Base-by-base conservation (phyloP, 2,329 filamentous ascomycete genomes). In the Calonectria naviculata region DNA sequence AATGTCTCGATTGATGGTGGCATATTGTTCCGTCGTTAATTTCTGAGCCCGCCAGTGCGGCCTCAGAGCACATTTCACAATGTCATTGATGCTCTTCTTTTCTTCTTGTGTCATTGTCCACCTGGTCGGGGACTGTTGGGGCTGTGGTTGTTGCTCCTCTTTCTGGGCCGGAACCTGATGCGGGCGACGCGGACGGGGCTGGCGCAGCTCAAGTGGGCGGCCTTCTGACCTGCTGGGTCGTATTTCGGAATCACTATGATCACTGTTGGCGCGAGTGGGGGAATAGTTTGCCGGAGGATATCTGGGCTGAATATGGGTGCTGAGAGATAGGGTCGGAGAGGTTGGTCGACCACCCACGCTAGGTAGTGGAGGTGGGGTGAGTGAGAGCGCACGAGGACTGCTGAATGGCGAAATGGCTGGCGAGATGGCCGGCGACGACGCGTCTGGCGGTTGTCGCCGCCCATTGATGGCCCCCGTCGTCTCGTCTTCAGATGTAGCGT, bases 21-120 rank as follows among this genome's bases (percentile, higher is more conserved):
- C 96, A 82, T 97, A 99, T 82, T 98, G 93, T 71, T 98, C 94
- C 76, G 95, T 94, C 21, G 92, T 95, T 72, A 98, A 89, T 73
- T 93, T 90, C 76, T 93, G 92, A 47, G 93, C 93, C 73, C 92
- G 90, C 87, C 96, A 98, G 75, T 95, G 90, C 36, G 95, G 95
- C 76, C 94, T 94, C 49, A 99, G 86, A 7, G 94, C 94, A 47
- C 89, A 87, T 74, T 94, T 94, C 76, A 98, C 97, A 84, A 98
- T 95, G 76, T 92, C 92, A 80, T 95, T 96, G 74, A 99, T 93
- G 79, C 92, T 95, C 75, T 94, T 92, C 82, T 99, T 99, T 73
- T 94, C 93, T 73, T 94, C 92, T 28, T 95, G 91, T 0, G 95
- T 93, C 78, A 98, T 89, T 13, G 82, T 78, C 52, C 87, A 81